These are phyloP conservation scores for Gyrodon lividus DNA, from an alignment of 768 basidiomycete genomes.

Conservation along the genomic window DNA sequence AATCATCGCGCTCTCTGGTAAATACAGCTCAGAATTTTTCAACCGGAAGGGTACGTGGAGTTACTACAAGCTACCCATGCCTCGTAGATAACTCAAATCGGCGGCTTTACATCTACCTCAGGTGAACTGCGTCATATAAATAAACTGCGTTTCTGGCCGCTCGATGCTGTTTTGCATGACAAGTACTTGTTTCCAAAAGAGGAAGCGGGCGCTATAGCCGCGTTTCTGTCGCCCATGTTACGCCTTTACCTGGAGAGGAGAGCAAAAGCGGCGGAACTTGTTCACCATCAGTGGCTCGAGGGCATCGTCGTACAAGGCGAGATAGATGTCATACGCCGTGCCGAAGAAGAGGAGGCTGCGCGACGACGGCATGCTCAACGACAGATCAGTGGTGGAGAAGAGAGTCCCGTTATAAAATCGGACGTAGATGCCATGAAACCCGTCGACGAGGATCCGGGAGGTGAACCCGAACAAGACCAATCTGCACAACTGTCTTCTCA, in stretches of 20 bases:
- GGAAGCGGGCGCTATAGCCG: slow-evolving; percentile 78
- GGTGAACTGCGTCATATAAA: slow-evolving; percentile 91
- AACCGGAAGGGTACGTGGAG: slow-evolving; percentile 78
- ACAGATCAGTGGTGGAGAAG: slow-evolving; percentile 5
- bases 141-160: slow-evolving; percentile 90
- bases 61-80: background rate
- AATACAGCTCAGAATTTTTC: slow-evolving; percentile 94
- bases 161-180: slow-evolving; percentile 80
- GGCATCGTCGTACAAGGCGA: slow-evolving; percentile 87
- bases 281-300: slow-evolving; percentile 85
- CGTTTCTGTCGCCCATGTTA: slow-evolving; percentile 89
- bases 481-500: background rate
- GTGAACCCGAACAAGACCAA: slow-evolving; percentile 13
- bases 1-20: slow-evolving; percentile 81
- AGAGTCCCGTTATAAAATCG: slow-evolving; percentile 13
- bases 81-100: slow-evolving; percentile 10
- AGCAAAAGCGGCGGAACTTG: slow-evolving; percentile 83
- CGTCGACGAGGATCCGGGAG: slow-evolving; percentile 48
- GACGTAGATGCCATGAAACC: slow-evolving; percentile 73
- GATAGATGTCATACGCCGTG: slow-evolving; percentile 71
- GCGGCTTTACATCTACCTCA: slow-evolving; percentile 18
- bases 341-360: slow-evolving; percentile 51
- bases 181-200: slow-evolving; percentile 90
- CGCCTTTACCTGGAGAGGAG: slow-evolving; percentile 85
- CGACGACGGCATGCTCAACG: slow-evolving; percentile 19